Conservation (phyloP, 2,329 filamentous ascomycete species). For the Intubia oerlemansii region DNA sequence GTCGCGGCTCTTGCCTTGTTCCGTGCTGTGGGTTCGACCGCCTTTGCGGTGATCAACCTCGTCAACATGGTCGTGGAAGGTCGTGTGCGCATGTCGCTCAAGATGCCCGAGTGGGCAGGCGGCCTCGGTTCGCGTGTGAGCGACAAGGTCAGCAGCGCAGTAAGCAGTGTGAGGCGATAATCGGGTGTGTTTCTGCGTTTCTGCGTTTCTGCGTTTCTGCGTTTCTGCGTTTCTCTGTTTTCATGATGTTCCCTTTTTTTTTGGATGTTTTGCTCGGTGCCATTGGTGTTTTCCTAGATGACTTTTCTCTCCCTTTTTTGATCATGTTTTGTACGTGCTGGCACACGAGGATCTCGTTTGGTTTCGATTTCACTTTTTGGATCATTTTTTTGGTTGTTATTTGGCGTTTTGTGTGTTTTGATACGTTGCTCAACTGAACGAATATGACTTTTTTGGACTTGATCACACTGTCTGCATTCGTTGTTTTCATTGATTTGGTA, state of each 20-base stretch:
- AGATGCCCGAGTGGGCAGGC: constrained; percentile 29
- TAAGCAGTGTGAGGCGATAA: constrained; percentile 3
- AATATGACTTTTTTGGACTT: too few relatives aligned
- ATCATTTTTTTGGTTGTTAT: neutral
- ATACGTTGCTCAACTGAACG: too few relatives aligned
- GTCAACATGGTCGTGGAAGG: constrained; percentile 78
- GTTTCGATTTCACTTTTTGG: constrained; percentile 1
- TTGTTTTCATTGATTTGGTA: neutral
- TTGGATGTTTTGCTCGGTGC: too few relatives aligned
- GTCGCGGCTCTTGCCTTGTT: constrained; percentile 77
- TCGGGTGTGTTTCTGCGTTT: too few relatives aligned
- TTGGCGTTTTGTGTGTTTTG: neutral
- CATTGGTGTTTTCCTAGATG: too few relatives aligned
- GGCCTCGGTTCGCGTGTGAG: constrained; percentile 2
- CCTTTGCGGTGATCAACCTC: constrained; percentile 67
- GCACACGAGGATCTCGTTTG: too few relatives aligned
- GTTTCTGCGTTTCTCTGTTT: too few relatives aligned
- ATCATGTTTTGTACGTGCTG: too few relatives aligned
- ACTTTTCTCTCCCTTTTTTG: too few relatives aligned
- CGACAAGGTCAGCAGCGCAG: constrained; percentile 2
- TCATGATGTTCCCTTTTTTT: too few relatives aligned
- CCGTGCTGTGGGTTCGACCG: constrained; percentile 59
- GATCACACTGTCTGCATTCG: too few relatives aligned
- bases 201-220: too few relatives aligned
- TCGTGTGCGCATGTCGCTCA: constrained; percentile 39